Percentiles rank a stretch among this genome's conserved stretches.
Conservation (phyloP, 2,329 filamentous ascomycete species). For the Xylariales sp. region DNA sequence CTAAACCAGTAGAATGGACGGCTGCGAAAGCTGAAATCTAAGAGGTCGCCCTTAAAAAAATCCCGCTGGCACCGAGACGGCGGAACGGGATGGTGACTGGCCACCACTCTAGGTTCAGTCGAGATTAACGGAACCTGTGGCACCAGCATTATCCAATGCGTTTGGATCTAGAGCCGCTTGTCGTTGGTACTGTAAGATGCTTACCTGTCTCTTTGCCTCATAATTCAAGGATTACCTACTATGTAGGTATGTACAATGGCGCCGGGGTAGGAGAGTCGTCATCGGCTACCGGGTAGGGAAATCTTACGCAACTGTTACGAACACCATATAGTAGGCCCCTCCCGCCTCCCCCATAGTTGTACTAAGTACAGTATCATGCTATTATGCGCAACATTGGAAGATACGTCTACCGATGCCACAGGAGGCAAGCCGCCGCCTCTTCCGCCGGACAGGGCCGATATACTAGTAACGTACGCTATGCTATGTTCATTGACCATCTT, state of each 20-base stretch:
- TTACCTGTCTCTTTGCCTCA: constrained; percentile 2
- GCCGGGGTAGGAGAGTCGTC: background rate
- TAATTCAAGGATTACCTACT: background rate
- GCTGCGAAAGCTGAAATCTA: constrained; percentile 33
- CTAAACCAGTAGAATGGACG: constrained; percentile 39
- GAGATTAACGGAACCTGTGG: background rate
- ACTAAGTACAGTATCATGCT: background rate
- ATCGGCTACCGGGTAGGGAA: constrained; percentile 15
- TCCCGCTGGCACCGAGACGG: constrained; percentile 36
- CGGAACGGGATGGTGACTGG: constrained; percentile 36
- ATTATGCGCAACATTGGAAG: background rate
- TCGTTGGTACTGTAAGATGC: background rate
- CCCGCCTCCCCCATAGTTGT: no score
- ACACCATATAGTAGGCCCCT: background rate
- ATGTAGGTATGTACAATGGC: background rate
- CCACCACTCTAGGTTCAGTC: background rate
- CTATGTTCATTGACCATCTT: background rate
- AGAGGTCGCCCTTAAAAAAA: constrained; percentile 38
- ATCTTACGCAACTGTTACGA: constrained; percentile 15
- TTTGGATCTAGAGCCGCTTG: constrained; percentile 1
- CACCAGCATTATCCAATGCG: background rate
- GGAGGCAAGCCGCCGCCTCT: background rate
- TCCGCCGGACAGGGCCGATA: background rate
- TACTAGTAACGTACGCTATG: background rate
- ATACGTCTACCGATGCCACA: background rate